Percentiles rank a stretch among this genome's conserved stretches.
phyloP scores from a whole-genome alignment of 441 rosid genomes.

The Croton laevigatus region DNA sequence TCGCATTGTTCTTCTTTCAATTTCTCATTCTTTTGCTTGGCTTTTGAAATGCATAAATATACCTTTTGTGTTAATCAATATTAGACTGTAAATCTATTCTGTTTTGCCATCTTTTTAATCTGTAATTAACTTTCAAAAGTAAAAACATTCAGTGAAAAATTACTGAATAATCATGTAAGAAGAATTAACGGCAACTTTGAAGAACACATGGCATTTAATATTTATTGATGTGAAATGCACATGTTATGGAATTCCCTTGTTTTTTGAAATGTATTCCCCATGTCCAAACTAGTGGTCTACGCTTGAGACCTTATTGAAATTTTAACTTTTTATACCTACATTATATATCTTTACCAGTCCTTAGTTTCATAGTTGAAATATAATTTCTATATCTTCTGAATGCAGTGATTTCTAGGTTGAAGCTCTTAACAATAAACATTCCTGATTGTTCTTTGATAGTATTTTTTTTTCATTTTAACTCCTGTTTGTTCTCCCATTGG shows the following conservation, averaged over 20 bases:
- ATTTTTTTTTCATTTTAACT: neutral
- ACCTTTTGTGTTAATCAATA: conserved; percentile 5
- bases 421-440: neutral
- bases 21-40: neutral
- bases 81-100: neutral
- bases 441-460: neutral
- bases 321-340: neutral
- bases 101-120: conserved; percentile 4
- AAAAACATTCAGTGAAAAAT: neutral
- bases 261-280: neutral
- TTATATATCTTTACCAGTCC: neutral
- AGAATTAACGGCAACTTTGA: neutral
- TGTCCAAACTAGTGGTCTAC: neutral
- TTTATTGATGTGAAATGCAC: neutral
- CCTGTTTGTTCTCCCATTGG: neutral
- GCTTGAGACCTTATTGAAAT: neutral
- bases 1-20: neutral
- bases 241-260: neutral
- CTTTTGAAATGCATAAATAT: conserved; percentile 4
- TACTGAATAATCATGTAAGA: neutral
- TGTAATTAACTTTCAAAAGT: neutral
- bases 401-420: neutral
- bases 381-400: neutral
- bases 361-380: neutral
- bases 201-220: neutral